These are phyloP conservation scores for Backusella parvicylindrica DNA, from an alignment of 192 early-diverging fungal species.

Conservation along the genomic window DNA sequence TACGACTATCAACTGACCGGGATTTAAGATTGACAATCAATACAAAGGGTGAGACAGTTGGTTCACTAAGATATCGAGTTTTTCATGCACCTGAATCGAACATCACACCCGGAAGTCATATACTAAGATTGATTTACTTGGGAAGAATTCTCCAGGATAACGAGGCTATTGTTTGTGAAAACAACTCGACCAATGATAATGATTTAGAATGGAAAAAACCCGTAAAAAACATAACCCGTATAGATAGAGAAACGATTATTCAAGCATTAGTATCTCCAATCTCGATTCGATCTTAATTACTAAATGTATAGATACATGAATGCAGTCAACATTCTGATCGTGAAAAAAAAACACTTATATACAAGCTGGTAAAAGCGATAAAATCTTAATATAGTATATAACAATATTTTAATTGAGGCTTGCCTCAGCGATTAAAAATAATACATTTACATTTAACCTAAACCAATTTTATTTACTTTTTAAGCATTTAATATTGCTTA, in stretches of 20 bases:
- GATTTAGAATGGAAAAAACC: not conserved
- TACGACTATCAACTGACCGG: slow-evolving; percentile 34
- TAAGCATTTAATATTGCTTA: too few relatives aligned
- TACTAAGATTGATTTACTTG: slow-evolving; percentile 46
- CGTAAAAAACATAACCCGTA: not conserved
- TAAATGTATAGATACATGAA: not conserved
- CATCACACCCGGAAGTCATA: slow-evolving; percentile 11
- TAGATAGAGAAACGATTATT: not conserved
- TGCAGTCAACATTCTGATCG: not conserved
- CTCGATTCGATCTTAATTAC: not conserved
- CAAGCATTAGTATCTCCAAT: not conserved
- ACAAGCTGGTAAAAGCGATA: not conserved
- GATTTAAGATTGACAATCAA: slow-evolving; percentile 17
- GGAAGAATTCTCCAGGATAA: slow-evolving; percentile 41
- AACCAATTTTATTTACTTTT: not conserved
- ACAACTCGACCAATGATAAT: not conserved
- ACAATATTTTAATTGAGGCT: not conserved
- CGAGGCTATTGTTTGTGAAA: not conserved
- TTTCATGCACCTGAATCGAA: slow-evolving; percentile 13
- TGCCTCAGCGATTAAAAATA: not conserved
- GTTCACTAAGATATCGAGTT: slow-evolving; percentile 23
- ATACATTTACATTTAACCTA: not conserved
- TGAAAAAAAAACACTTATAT: not conserved
- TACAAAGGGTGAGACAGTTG: slow-evolving; percentile 28
- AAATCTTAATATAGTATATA: not conserved